phyloP scores from a whole-genome alignment of 2,329 filamentous ascomycete species.

The Curvularia hawaiiensis region DNA sequence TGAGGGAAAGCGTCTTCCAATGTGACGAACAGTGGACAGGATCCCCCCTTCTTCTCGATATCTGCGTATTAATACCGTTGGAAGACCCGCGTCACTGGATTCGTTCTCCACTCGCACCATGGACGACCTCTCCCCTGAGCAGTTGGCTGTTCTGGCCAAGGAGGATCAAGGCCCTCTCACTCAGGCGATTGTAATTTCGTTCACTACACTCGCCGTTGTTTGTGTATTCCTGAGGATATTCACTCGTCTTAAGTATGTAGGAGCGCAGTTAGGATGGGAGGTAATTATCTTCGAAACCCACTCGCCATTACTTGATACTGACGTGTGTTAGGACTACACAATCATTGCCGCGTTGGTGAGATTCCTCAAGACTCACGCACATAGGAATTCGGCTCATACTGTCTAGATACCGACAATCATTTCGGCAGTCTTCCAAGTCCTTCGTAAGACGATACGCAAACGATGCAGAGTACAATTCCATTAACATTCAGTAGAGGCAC shows the following conservation, averaged over 20 bases:
- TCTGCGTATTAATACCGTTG: neutral
- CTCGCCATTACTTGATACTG: neutral
- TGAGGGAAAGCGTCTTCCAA: neutral
- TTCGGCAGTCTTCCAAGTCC: conserved; percentile 19
- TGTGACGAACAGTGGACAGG: neutral
- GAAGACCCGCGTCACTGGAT: conserved; percentile 4
- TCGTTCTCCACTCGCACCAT: conserved; percentile 8
- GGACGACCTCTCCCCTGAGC: conserved; percentile 24
- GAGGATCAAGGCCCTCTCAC: conserved; percentile 26
- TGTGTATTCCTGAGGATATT: conserved; percentile 29
- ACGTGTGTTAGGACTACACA: neutral
- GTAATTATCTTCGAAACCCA: neutral
- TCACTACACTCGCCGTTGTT: conserved; percentile 27
- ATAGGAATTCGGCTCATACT: neutral
- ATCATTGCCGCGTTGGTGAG: neutral
- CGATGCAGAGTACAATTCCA: neutral
- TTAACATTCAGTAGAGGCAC: conserved; percentile 22
- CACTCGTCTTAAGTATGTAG: conserved; percentile 23
- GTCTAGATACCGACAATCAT: conserved; percentile 8
- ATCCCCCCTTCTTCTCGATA: neutral
- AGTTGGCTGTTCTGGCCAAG: conserved; percentile 20
- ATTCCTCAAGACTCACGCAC: too few species aligned
- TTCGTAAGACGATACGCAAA: conserved; percentile 18
- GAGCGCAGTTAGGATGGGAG: conserved; percentile 26
- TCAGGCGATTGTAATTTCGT: conserved; percentile 23